Evolutionary conservation across 345 rosid genomes (phyloP).

Genomic region (Pistacia vera): DNA sequence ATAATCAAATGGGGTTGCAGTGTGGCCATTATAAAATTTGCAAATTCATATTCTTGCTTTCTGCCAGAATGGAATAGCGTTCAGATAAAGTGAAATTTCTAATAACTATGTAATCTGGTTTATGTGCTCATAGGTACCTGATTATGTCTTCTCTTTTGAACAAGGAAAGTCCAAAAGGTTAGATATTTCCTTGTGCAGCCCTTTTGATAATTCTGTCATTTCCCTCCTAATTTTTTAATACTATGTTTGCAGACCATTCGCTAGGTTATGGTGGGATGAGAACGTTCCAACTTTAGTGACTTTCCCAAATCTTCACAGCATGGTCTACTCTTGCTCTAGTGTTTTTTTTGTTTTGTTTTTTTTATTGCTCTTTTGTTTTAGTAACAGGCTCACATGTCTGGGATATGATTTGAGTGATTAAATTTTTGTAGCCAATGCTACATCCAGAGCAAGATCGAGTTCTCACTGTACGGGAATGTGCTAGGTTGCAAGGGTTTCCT

Average conservation of each 20-base stretch:
- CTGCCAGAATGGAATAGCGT: neutral
- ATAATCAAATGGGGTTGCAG: neutral
- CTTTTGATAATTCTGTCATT: constrained; percentile 10
- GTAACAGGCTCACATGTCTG: constrained; percentile 7
- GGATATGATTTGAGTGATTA: constrained; percentile 15
- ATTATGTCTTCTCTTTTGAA: constrained; percentile 57
- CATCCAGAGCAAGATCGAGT: constrained; percentile 98
- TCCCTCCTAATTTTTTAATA: neutral
- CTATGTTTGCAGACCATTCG: constrained; percentile 65
- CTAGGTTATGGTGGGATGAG: constrained; percentile 97
- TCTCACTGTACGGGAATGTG: constrained; percentile 82
- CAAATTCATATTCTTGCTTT: constrained; percentile 7
- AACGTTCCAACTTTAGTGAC: constrained; percentile 84
- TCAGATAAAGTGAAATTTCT: neutral
- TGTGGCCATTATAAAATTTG: neutral
- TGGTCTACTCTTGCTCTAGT: constrained; percentile 46
- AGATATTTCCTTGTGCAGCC: constrained; percentile 16
- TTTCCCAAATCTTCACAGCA: constrained; percentile 56
- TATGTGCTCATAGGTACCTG: constrained; percentile 64
- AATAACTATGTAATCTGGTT: constrained; percentile 7
- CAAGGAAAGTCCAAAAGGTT: constrained; percentile 93
- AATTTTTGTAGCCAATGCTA: constrained; percentile 53
- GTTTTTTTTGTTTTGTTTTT: neutral
- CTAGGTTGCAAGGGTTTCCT: constrained; percentile 97
- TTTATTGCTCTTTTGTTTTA: neutral